Conservation (phyloP, 768 basidiomycete species). For the Leccinum olivaceopallidum region DNA sequence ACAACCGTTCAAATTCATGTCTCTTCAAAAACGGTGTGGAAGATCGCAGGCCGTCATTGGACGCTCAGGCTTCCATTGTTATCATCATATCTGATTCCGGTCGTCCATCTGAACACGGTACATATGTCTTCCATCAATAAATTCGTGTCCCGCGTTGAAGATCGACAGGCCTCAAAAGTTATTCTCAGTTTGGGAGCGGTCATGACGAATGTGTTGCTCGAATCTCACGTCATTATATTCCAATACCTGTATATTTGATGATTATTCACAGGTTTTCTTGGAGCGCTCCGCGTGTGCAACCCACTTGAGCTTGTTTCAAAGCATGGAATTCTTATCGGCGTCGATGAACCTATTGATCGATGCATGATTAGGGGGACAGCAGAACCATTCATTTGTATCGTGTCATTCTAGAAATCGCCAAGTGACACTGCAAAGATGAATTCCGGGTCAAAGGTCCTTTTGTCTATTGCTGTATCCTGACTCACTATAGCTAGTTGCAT, state of each 20-base stretch:
- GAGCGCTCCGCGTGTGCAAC: neutral
- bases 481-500: neutral
- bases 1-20: neutral
- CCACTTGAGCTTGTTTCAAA: neutral
- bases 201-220: neutral
- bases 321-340: neutral
- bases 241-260: too few relatives aligned
- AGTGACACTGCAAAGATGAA: neutral
- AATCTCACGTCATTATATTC: neutral
- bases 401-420: neutral
- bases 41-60: neutral
- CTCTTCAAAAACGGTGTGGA: neutral
- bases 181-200: neutral
- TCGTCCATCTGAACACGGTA: neutral
- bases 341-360: neutral
- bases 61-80: neutral
- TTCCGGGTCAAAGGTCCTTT: neutral
- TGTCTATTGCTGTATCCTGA: neutral
- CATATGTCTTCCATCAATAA: neutral
- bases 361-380: too few relatives aligned
- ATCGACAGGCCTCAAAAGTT: neutral
- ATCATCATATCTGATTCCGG: neutral
- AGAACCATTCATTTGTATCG: slow-evolving; percentile 10
- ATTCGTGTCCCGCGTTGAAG: neutral
- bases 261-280: neutral